These are phyloP conservation scores for Fraxinus dipetala DNA, from an alignment of 305 asterid species.

Conservation along the genomic window DNA sequence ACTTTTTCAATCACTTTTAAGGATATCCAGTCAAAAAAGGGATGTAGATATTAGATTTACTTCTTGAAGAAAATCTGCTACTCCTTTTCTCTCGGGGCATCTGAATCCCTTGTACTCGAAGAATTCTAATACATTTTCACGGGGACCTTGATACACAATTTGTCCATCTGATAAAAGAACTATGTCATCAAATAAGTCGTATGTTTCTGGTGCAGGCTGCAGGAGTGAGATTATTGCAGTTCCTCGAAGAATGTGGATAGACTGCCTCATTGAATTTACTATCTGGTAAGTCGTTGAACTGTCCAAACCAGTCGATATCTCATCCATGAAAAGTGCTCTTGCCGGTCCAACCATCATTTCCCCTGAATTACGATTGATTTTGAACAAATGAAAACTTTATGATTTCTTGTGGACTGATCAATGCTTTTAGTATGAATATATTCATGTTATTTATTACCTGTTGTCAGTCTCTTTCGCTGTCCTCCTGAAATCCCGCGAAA, in stretches of 20 bases:
- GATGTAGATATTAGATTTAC: conserved; percentile 30
- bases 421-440: background rate
- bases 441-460: conserved; percentile 42
- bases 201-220: conserved; percentile 94
- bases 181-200: conserved; percentile 75
- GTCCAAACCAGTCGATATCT: conserved; percentile 90
- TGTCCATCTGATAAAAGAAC: conserved; percentile 75
- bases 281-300: conserved; percentile 86
- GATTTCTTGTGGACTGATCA: background rate
- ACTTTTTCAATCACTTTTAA: background rate
- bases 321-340: conserved; percentile 87
- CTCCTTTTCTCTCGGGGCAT: conserved; percentile 91
- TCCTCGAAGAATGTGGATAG: conserved; percentile 79
- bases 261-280: conserved; percentile 73
- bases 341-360: conserved; percentile 97
- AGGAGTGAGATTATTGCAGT: conserved; percentile 78
- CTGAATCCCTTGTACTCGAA: conserved; percentile 74
- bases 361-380: conserved; percentile 38
- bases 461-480: conserved; percentile 79
- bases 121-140: conserved; percentile 63
- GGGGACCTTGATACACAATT: conserved; percentile 84
- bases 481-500: conserved; percentile 93
- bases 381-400: background rate
- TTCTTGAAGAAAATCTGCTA: conserved; percentile 90
- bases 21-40: conserved; percentile 12